phyloP scores from a whole-genome alignment of 2,329 filamentous ascomycete species.

The Paracorniculantispora psalliotae region DNA sequence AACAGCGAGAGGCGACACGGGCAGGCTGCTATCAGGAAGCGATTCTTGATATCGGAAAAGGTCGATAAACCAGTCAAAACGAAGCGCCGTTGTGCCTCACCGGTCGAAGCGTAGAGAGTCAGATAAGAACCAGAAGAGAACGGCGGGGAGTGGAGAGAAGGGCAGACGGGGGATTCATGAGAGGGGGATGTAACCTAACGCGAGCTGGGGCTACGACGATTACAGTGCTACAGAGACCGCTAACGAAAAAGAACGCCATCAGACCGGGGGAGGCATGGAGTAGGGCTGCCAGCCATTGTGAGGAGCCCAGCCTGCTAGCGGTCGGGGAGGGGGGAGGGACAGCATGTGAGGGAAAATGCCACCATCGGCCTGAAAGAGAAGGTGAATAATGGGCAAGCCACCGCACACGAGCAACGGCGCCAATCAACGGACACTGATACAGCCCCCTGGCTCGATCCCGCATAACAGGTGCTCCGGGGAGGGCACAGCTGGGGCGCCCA shows the following conservation, averaged over 20 bases:
- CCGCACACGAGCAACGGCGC: conserved; percentile 24
- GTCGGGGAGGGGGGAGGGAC: conserved; percentile 19
- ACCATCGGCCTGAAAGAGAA: conserved; percentile 32
- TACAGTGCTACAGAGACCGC: conserved; percentile 6
- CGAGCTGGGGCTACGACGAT: conserved; percentile 15
- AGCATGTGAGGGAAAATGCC: conserved; percentile 28
- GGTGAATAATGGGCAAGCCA: conserved; percentile 28
- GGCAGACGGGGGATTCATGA: conserved; percentile 11
- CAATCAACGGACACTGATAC: conserved; percentile 29
- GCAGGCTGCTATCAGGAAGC: neutral
- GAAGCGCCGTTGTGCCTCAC: conserved; percentile 8
- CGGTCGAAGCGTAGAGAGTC: neutral
- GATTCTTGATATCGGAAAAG: neutral
- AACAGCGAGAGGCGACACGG: neutral
- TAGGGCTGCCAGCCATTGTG: conserved; percentile 12
- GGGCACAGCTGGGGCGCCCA: conserved; percentile 14
- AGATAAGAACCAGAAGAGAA: conserved; percentile 13
- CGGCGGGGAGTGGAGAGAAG: conserved; percentile 15
- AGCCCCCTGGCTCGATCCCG: conserved; percentile 19
- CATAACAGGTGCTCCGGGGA: conserved; percentile 3
- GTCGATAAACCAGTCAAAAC: neutral
- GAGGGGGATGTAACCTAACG: conserved; percentile 21
- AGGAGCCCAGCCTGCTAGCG: neutral
- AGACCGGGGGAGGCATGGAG: conserved; percentile 4
- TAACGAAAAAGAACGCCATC: conserved; percentile 3